Evolutionary conservation across 1,284 basidiomycete genomes (phyloP).

Genomic region (Cystobasidium pallidum): DNA sequence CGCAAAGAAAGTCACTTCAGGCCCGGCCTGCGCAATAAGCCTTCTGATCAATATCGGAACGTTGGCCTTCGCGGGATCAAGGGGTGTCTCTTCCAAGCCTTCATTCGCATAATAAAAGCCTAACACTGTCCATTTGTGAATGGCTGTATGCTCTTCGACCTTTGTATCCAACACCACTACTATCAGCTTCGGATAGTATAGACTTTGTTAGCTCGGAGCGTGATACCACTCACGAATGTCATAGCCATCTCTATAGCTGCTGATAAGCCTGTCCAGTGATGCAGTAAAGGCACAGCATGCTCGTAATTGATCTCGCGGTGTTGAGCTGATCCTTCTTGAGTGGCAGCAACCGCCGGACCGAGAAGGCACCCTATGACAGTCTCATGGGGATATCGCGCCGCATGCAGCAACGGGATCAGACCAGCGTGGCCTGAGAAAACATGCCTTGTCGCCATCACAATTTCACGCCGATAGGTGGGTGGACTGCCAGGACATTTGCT

Average conservation of each 20-base stretch:
- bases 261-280: slow-evolving; percentile 75
- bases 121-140: slow-evolving; percentile 62
- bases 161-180: background rate
- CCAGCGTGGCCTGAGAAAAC: slow-evolving; percentile 59
- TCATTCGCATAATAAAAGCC: slow-evolving; percentile 75
- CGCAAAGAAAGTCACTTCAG: slow-evolving; percentile 67
- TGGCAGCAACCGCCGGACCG: slow-evolving; percentile 44
- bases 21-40: slow-evolving; percentile 56
- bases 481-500: background rate
- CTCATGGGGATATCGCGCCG: slow-evolving; percentile 61
- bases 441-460: slow-evolving; percentile 27
- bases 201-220: background rate
- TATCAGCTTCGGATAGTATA: too few species aligned
- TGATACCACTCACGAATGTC: slow-evolving; percentile 63
- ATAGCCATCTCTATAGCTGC: slow-evolving; percentile 79
- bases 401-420: slow-evolving; percentile 69
- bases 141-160: slow-evolving; percentile 60
- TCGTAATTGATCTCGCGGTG: slow-evolving; percentile 45
- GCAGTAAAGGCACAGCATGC: slow-evolving; percentile 72
- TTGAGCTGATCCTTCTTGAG: slow-evolving; percentile 11
- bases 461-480: background rate
- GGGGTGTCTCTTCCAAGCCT: slow-evolving; percentile 63
- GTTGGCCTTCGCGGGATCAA: slow-evolving; percentile 65
- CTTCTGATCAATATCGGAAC: slow-evolving; percentile 59
- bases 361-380: slow-evolving; percentile 58